Evolutionary conservation across 768 basidiomycete species (phyloP), one percentile per base, ranked within the genome.

Genomic region (Mrakia blollopis): DNA sequence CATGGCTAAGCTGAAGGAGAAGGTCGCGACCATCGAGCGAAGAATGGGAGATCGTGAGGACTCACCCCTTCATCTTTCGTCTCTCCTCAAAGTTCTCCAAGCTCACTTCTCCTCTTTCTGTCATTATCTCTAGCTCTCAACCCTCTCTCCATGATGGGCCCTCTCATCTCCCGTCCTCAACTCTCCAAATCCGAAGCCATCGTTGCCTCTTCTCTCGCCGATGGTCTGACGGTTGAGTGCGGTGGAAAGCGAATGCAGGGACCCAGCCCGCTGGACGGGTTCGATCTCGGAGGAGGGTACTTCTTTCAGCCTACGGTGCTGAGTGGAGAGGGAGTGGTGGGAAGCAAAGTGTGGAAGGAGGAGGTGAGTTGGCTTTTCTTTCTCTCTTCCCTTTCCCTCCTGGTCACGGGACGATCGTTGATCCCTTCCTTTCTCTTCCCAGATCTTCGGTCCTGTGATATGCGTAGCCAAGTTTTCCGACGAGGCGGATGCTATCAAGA

Each of bases 281-380:
- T 89, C 79, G 88, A 92, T 82, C 89, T 93, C 79, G 87, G 89
- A 8, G 81, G 82, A 61, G 93, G 93, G 68, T 87, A 85, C 78
- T 94, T 93, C 84, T 92, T 89, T 83, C 87, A 91, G 6, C 93
- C 93, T 0, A 94, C 93, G 0, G 86, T 94, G 47, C 87, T 94
- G 75, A 81, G 85, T 0, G 87, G 73, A 11, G n/a, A 89, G 72
- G 86, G 92, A 21, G 84, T 85, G 39, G 83, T 85, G 0, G 84
- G 87, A 47, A 89, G 91, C 79, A 87, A 88, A 67, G 82, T 93
- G 35, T 93, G 92, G 92, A 84, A 87, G 80, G 92, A 94, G 83
- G 92, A 94, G 82, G 86, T 93, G 18, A 44, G 65, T 68, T 9
- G 6, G 7, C 8, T 9, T 39, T 23, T 13, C 32, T 8, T 21